Percentiles rank a stretch among this genome's conserved stretches.
phyloP scores from a whole-genome alignment of 1,139 yeast species.

The Geotrichum klebahnii region DNA sequence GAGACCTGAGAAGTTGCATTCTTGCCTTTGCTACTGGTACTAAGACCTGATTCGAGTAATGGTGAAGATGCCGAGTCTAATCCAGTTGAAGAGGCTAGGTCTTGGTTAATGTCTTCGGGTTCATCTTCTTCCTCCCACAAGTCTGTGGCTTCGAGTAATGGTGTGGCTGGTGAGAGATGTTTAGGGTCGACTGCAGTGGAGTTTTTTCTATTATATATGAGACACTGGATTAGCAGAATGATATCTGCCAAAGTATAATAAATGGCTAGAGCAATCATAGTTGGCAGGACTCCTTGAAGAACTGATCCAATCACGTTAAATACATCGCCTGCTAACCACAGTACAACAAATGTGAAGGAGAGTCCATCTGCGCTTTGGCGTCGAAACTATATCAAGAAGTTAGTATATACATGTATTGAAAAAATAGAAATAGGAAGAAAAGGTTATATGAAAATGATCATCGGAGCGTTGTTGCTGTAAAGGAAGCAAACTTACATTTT shows the following conservation, averaged over 20 bases:
- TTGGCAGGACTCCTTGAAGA: slow-evolving; percentile 82
- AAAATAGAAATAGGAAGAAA: not conserved
- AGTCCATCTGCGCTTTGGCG: slow-evolving; percentile 84
- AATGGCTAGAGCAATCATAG: slow-evolving; percentile 80
- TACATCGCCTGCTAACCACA: slow-evolving; percentile 89
- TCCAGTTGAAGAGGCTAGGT: not conserved
- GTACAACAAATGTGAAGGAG: slow-evolving; percentile 70
- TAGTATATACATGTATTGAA: not conserved
- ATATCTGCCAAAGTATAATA: slow-evolving; percentile 90
- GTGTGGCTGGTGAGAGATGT: slow-evolving; percentile 87
- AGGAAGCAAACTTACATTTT: slow-evolving; percentile 47
- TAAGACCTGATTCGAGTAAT: not conserved
- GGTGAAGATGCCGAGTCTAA: not conserved
- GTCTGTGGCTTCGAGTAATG: slow-evolving; percentile 65
- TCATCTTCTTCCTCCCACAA: slow-evolving; percentile 38
- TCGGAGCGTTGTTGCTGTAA: not conserved
- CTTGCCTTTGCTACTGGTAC: not conserved
- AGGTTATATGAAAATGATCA: not conserved
- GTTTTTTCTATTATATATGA: slow-evolving; percentile 58
- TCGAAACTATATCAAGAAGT: slow-evolving; percentile 44
- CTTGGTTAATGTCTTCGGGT: slow-evolving; percentile 21
- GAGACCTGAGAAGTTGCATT: not conserved
- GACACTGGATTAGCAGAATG: slow-evolving; percentile 73
- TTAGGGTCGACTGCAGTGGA: slow-evolving; percentile 59
- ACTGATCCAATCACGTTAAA: slow-evolving; percentile 88